Base-by-base conservation (phyloP, 352 stramenopile genomes). In the Phytophthora podocarpi region DNA sequence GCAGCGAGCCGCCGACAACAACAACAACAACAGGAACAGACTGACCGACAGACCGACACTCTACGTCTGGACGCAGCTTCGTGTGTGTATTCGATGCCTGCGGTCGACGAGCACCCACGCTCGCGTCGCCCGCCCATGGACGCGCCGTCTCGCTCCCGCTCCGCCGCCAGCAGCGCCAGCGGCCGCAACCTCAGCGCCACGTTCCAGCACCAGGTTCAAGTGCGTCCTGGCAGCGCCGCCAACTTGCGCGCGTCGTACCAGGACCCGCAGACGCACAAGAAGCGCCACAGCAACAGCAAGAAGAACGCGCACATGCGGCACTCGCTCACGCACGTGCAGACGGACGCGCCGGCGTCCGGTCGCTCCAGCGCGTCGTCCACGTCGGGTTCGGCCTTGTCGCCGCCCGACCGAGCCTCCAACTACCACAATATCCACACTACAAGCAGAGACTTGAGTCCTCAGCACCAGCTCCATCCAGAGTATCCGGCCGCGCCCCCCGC, bases 251-350 rank as follows among this genome's bases (percentile, higher is more conserved):
- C 66, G 59, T 80, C 72, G 42, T 74, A 78, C 58, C 72, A 83
- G 46, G 69, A 80, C 35, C 52, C 71, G 26, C 24, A 53, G 31
- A 48, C 51, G 30, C 30, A 59, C 47, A 64, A 73, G 32, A 77
- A 67, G 39, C 49, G 61, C 26, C 49, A 67, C 4, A 61, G 42
- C 23, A 60, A 61, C 49, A 72, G 58, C 48, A 76, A 69, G 36
- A 76, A 73, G 34, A 76, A 24, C 45, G 27, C 49, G 11, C 59
- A 74, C 9, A 55, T 80, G 52, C 74, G 77, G 5, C 77, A 86
- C 63, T 84, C 77, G 52, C 72, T 86, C 34, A 74, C 69, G 28
- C 69, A 86, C 55, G 74, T 80, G 18, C 72, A 82, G 31, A 45
- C 35, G 2, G 66, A 72, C 8, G 52, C 54, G 12, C 70, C 63